Evolutionary conservation across 176 grass and related monocot species (phyloP), one percentile per base, ranked within the genome.

Genomic region (Elaeis guineensis): DNA sequence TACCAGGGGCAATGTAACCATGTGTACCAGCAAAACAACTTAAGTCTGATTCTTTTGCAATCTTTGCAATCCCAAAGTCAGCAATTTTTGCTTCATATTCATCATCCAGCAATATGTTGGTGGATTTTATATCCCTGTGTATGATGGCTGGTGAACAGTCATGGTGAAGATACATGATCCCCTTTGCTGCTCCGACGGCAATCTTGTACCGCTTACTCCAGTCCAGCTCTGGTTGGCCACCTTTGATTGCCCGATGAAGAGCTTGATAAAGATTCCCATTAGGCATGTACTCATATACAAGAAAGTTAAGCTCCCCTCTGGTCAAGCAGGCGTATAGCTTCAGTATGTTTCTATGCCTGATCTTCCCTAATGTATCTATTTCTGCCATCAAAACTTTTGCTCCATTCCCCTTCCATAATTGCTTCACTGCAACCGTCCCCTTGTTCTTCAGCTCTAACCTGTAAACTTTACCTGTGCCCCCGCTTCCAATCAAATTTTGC

Each of bases 301-400:
- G 69, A 59, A 90, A 89, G 66, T 75, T 79, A 17, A 78, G 72
- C 49, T 95, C 90, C 19, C 86, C 90, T 44, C 75, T 72, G 2
- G 79, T 90, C 59, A 95, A 78, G 83, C 90, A 90, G 12, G 86
- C 86, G 66, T 90, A 83, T n/a, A 95, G 90, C 74, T 90, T 95
- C 16, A 95, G 74, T 24, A 95, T 78, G 58, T 95, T 90, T 21
- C 83, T 77, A 72, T 95, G 90, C 7, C 90, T 74, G 58, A 95
- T 70, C 16, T 75, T 80, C 26, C 90, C 80, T 20, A 95, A 66
- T 54, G 83, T 82, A 19, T 56, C 65, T 78, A 95, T 89, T 74
- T 95, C 90, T 5, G 78, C 80, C 17, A 82, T 78, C 77, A 95
- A 76, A 51, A 87, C 86, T 55, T 61, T 58, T 54, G 77, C 72